A percentile compares a stretch with the other conserved stretches of the same genome.
These are phyloP conservation scores for Dillenia suffruticosa DNA, from an alignment of 164 flowering plant species.

Conservation along the genomic window DNA sequence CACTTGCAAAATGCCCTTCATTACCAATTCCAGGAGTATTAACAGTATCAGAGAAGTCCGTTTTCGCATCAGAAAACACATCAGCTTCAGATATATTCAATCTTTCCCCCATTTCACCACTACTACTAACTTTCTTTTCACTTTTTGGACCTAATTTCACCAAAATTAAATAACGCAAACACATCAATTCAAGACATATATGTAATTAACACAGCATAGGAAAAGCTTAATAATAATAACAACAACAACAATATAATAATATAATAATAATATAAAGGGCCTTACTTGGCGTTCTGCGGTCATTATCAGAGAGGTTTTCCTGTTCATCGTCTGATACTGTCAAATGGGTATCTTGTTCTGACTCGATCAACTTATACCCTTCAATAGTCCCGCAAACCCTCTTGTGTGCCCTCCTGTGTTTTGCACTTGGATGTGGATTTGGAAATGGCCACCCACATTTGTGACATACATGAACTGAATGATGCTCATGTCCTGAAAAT, in stretches of 20 bases:
- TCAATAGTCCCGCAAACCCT: slow-evolving; percentile 67
- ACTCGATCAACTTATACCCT: slow-evolving; percentile 37
- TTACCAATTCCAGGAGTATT: background rate
- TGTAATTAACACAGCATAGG: background rate
- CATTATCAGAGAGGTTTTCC: slow-evolving; percentile 44
- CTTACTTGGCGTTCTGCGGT: slow-evolving; percentile 45
- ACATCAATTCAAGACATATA: too few species aligned
- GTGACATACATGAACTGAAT: slow-evolving; percentile 52
- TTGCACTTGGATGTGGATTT: slow-evolving; percentile 81
- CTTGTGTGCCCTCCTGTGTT: slow-evolving; percentile 74
- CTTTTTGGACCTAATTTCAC: slow-evolving; percentile 9
- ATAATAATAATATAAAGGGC: background rate
- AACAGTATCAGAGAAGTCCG: slow-evolving; percentile 50
- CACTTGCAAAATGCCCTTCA: slow-evolving; percentile 3
- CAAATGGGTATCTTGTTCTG: slow-evolving; percentile 17
- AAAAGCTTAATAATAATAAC: background rate
- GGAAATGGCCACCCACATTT: slow-evolving; percentile 87
- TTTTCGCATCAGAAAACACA: slow-evolving; percentile 59
- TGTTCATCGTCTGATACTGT: slow-evolving; percentile 29
- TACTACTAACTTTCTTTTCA: slow-evolving; percentile 18
- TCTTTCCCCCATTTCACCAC: slow-evolving; percentile 18
- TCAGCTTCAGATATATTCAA: slow-evolving; percentile 57
- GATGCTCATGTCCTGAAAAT: slow-evolving; percentile 40
- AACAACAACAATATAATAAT: background rate
- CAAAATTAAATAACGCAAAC: background rate